phyloP scores from a whole-genome alignment of 2,329 filamentous ascomycete genomes.

The Penicillium sp. region DNA sequence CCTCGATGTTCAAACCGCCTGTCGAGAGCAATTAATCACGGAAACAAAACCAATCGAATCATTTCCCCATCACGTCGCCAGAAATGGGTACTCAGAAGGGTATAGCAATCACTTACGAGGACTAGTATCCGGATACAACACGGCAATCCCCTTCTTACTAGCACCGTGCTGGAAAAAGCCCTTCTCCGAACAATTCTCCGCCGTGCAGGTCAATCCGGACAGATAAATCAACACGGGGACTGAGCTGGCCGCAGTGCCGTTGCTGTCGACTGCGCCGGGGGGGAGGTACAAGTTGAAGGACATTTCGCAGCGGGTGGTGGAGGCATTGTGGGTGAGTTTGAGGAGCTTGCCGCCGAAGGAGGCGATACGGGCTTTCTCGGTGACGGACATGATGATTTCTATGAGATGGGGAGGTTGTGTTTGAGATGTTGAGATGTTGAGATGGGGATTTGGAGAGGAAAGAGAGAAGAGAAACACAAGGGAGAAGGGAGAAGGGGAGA shows the following conservation, averaged over 20 bases:
- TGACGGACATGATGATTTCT: constrained; percentile 69
- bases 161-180: constrained; percentile 91
- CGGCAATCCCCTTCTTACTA: constrained; percentile 77
- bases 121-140: constrained; percentile 93
- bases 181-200: constrained; percentile 73
- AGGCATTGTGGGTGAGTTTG: constrained; percentile 85
- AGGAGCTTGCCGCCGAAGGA: constrained; percentile 93
- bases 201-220: constrained; percentile 91
- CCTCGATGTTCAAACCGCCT: constrained; percentile 73
- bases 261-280: constrained; percentile 61
- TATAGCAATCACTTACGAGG: constrained; percentile 62
- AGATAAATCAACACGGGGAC: constrained; percentile 90
- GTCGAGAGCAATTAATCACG: background rate
- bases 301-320: constrained; percentile 83
- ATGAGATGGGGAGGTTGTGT: background rate
- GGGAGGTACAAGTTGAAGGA: constrained; percentile 90
- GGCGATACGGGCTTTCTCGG: constrained; percentile 84
- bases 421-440: too few relatives aligned
- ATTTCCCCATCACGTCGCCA: background rate
- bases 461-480: constrained; percentile 9
- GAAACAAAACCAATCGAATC: background rate
- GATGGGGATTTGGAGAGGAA: background rate
- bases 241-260: constrained; percentile 61
- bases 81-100: background rate
- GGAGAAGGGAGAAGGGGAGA: constrained; percentile 8